phyloP scores from a whole-genome alignment of 306 rosid species.

The Prunus armeniaca region DNA sequence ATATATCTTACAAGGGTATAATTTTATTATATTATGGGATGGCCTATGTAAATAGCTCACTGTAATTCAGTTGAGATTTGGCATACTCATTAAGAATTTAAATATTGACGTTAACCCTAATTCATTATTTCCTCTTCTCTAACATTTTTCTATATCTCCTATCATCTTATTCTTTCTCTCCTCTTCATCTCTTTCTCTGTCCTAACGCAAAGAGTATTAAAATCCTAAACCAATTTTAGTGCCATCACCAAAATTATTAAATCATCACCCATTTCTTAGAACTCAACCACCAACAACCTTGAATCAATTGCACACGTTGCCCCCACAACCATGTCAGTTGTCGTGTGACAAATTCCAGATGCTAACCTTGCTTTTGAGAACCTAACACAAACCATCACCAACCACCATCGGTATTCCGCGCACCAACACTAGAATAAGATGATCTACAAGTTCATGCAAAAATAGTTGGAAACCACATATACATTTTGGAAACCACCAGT shows the following conservation, averaged over 20 bases:
- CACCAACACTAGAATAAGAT: background rate
- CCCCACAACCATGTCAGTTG: background rate
- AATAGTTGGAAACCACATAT: background rate
- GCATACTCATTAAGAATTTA: background rate
- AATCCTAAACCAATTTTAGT: background rate
- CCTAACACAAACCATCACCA: background rate
- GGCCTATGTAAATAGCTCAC: background rate
- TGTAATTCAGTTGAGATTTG: background rate
- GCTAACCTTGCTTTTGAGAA: background rate
- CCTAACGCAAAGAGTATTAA: background rate
- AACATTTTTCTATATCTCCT: background rate
- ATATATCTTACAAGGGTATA: background rate
- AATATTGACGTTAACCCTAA: background rate
- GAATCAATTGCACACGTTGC: background rate
- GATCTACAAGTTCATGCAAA: background rate
- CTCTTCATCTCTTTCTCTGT: background rate
- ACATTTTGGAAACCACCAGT: background rate
- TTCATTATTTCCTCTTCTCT: background rate
- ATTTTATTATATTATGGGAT: background rate
- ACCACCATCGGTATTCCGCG: background rate
- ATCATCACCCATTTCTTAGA: background rate
- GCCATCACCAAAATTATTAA: background rate
- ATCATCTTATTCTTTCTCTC: background rate
- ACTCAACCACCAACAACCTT: background rate
- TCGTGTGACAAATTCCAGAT: background rate